phyloP scores from a whole-genome alignment of 2,329 filamentous ascomycete species.

The Fusarium odoratissimum region DNA sequence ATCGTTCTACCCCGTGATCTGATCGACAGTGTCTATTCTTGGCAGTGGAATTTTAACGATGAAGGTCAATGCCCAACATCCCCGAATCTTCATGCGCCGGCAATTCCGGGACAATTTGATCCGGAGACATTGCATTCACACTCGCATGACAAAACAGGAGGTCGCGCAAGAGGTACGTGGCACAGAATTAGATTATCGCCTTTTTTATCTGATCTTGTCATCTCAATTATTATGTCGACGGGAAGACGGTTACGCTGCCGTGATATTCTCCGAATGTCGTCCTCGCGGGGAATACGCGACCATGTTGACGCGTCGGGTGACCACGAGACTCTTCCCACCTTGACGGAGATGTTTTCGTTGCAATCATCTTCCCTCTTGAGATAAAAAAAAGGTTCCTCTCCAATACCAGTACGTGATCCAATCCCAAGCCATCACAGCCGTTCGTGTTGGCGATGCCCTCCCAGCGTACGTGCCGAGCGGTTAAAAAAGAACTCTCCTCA shows the following conservation, averaged over 20 bases:
- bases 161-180: not conserved
- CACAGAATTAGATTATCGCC: not conserved
- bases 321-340: not conserved
- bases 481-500: not conserved
- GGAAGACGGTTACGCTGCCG: not conserved
- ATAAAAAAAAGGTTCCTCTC: not conserved
- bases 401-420: not conserved
- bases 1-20: not conserved
- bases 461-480: not conserved
- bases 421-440: not conserved
- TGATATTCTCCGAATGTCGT: not conserved
- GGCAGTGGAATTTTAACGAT: not conserved
- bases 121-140: not conserved
- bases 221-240: not conserved
- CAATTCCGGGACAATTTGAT: not conserved
- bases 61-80: not conserved
- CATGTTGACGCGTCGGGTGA: not conserved
- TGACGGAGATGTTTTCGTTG: fast-evolving
- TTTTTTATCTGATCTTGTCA: not conserved
- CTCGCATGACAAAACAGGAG: not conserved
- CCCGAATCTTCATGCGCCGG: not conserved
- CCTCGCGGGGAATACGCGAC: not conserved
- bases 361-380: not conserved
- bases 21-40: not conserved
- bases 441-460: not conserved